Evolutionary conservation across 441 rosid genomes (phyloP).

Genomic region (Corymbia citriodora): DNA sequence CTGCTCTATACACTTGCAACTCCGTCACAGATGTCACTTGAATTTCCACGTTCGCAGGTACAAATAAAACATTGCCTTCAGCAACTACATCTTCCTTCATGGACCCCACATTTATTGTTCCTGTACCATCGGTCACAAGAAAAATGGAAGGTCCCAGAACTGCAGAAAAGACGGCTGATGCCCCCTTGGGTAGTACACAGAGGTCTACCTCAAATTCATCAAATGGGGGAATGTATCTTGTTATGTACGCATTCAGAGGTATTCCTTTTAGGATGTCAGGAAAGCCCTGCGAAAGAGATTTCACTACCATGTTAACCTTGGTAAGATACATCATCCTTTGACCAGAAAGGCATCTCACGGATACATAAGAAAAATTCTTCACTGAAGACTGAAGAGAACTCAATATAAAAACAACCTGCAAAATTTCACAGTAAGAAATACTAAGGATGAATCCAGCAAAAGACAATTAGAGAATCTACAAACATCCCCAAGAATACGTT

Average conservation of each 20-base stretch:
- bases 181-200: slow-evolving; percentile 43
- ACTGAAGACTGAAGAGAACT: background rate
- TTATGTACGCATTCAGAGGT: slow-evolving; percentile 39
- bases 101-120: slow-evolving; percentile 23
- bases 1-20: slow-evolving; percentile 59
- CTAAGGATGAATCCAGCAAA: background rate
- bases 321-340: background rate
- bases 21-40: slow-evolving; percentile 28
- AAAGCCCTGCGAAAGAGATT: slow-evolving; percentile 33
- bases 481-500: background rate
- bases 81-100: slow-evolving; percentile 11
- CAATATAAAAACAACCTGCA: background rate
- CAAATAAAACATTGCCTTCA: slow-evolving; percentile 59
- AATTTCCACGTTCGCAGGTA: slow-evolving; percentile 43
- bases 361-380: background rate
- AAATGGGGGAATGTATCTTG: slow-evolving; percentile 62
- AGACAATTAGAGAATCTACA: background rate
- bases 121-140: slow-evolving; percentile 39
- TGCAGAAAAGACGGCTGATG: slow-evolving; percentile 43
- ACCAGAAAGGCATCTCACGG: background rate
- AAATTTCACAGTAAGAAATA: background rate
- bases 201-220: slow-evolving; percentile 65
- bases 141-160: slow-evolving; percentile 57
- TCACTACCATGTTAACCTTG: background rate
- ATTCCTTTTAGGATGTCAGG: slow-evolving; percentile 61